Base-by-base conservation (phyloP, 495 filamentous ascomycete genomes). In the Corynascus novoguineensis region DNA sequence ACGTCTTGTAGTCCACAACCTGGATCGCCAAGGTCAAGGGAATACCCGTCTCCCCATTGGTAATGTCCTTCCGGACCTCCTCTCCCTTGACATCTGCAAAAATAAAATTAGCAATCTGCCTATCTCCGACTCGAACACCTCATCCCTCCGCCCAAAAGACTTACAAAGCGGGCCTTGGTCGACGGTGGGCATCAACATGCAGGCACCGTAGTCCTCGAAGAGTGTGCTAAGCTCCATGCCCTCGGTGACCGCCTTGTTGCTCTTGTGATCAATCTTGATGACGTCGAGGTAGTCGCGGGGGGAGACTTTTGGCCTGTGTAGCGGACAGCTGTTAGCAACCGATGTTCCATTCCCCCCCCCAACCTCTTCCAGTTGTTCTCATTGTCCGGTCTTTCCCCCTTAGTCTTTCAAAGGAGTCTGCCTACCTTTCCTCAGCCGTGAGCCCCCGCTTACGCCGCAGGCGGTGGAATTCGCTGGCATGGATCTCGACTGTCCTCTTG, bases 1-100 rank as follows among this genome's bases (percentile, higher is more conserved):
- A 87, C 52, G 77, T 83, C 57, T 77, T 78, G 62, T 72, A 76
- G 66, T 86, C 79, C 56, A 86, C 75, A 19, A 86, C 66, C 61
- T 84, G 81, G 64, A 86, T 76, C 58, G 82, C 83, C 47, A 86
- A 70, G 34, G 78, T 80, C 47, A 85, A 70, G 34, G 77, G 73
- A 50, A 86, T 74, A 53, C 85, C 84, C 14, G 58, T 60, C 62
- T 86, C 73, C n/a, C 68, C 71, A 40, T 83, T 78, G 15, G 71
- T 70, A 42, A 86, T 71, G 59, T 85, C 71, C 50, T 73, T 63
- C 29, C 83, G 76, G 62, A 86, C 78, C 15, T 71, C 64, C 58
- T 75, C 71, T 35, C 72, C 72, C 34, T 60, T 50, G 32, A 73
- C 71, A 51, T 71, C 69, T 70, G n/a, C n/a, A 57, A 21, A 8